Evolutionary conservation across 1,284 basidiomycete species (phyloP).

Genomic region (Tylopilus microsporus): DNA sequence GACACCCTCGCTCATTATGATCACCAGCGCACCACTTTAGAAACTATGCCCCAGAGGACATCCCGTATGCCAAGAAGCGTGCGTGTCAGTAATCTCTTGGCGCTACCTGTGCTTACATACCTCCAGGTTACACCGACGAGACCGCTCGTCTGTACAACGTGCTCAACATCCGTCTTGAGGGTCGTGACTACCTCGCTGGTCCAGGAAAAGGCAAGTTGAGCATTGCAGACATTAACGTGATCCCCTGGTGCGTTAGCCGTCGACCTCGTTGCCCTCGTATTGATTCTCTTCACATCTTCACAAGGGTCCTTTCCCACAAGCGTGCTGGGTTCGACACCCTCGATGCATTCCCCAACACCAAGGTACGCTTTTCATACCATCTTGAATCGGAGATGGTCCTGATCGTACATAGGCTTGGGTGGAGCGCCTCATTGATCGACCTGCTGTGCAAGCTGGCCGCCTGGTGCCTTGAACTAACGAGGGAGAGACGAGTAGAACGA

Average conservation of each 20-base stretch:
- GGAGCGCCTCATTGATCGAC: conserved; percentile 23
- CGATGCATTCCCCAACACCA: conserved; percentile 39
- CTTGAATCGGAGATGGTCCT: not conserved
- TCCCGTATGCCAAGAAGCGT: conserved; percentile 38
- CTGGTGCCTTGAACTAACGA: conserved; percentile 8
- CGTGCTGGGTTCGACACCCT: conserved; percentile 39
- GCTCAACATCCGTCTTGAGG: conserved; percentile 45
- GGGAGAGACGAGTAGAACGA: not conserved
- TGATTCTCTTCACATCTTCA: conserved; percentile 17
- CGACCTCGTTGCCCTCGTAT: not conserved
- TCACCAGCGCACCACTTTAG: conserved; percentile 35
- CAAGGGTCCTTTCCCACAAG: conserved; percentile 39
- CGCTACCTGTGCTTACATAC: not conserved
- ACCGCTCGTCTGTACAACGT: conserved; percentile 51
- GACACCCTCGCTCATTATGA: not conserved
- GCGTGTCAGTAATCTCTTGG: not conserved
- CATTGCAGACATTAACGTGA: conserved; percentile 40
- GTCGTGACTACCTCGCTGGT: conserved; percentile 48
- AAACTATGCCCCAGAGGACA: conserved; percentile 36
- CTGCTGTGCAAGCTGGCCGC: conserved; percentile 26
- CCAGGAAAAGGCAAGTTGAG: conserved; percentile 44
- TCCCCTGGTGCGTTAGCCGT: conserved; percentile 30
- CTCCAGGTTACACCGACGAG: conserved; percentile 47
- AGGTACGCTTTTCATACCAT: conserved; percentile 19
- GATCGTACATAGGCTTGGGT: conserved; percentile 28